These are phyloP conservation scores for Phaffomyces antillensis DNA, from an alignment of 805 yeast species.

Conservation along the genomic window DNA sequence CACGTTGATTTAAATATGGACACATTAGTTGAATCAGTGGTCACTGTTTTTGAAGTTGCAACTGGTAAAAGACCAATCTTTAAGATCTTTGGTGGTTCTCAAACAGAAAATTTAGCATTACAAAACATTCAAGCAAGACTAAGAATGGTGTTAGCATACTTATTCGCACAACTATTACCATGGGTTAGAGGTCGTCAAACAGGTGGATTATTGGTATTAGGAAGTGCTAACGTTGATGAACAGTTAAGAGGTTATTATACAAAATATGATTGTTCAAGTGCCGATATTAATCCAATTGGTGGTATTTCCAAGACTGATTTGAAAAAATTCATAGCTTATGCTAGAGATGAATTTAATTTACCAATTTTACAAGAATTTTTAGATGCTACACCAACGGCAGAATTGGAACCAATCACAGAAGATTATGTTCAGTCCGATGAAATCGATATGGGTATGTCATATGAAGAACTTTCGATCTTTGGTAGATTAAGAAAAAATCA, in stretches of 20 bases:
- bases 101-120: slow-evolving; percentile 84
- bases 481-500: slow-evolving; percentile 88
- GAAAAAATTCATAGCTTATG: slow-evolving; percentile 78
- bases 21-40: slow-evolving; percentile 63
- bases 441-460: slow-evolving; percentile 97
- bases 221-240: slow-evolving; percentile 97
- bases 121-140: slow-evolving; percentile 96
- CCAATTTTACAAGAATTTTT: slow-evolving; percentile 76
- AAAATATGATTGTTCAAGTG: slow-evolving; percentile 94
- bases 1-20: slow-evolving; percentile 95
- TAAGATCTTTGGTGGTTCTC: slow-evolving; percentile 90
- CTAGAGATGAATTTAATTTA: slow-evolving; percentile 57
- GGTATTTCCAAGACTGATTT: slow-evolving; percentile 94
- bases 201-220: slow-evolving; percentile 80
- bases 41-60: slow-evolving; percentile 73
- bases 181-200: slow-evolving; percentile 76
- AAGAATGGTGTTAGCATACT: slow-evolving; percentile 88
- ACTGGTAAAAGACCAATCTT: slow-evolving; percentile 87
- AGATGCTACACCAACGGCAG: slow-evolving; percentile 96
- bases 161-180: slow-evolving; percentile 91
- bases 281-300: slow-evolving; percentile 98
- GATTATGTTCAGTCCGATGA: slow-evolving; percentile 94
- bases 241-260: slow-evolving; percentile 93
- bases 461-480: slow-evolving; percentile 85
- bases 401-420: slow-evolving; percentile 91